Conservation (phyloP, 176 grass and related monocot species). For the Chloris gayana region DNA sequence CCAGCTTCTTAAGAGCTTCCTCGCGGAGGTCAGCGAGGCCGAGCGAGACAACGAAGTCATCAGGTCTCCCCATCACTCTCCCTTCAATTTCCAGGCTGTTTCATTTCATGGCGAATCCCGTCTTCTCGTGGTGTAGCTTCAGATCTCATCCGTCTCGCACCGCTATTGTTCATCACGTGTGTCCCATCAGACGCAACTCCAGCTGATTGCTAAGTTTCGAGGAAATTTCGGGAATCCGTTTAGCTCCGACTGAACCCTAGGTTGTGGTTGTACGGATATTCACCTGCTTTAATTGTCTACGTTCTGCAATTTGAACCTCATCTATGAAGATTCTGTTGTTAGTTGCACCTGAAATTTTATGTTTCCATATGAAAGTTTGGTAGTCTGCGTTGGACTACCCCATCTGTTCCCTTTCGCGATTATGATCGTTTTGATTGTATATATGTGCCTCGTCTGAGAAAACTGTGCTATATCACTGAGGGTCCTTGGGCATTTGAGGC, state of each 20-base stretch:
- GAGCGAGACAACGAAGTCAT: conserved; percentile 92
- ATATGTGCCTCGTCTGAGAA: too few relatives aligned
- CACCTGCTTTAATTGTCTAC: background rate
- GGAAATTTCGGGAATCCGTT: background rate
- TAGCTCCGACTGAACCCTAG: conserved; percentile 38
- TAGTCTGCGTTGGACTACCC: background rate
- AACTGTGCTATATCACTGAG: too few relatives aligned
- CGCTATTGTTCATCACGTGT: background rate
- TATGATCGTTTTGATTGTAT: too few relatives aligned
- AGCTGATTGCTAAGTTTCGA: conserved; percentile 3
- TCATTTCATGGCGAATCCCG: conserved; percentile 11
- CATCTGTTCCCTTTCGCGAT: background rate
- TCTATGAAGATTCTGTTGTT: background rate
- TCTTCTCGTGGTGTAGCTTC: conserved; percentile 5
- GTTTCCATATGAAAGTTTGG: background rate
- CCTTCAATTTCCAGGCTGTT: background rate
- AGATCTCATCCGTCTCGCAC: conserved; percentile 26
- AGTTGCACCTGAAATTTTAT: background rate
- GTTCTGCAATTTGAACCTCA: background rate
- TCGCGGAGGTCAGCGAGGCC: conserved; percentile 88
- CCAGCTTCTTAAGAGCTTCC: conserved; percentile 88
- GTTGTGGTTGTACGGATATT: background rate
- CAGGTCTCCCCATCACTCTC: conserved; percentile 33
- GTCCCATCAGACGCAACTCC: background rate
- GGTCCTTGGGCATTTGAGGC: too few relatives aligned